Evolutionary conservation across 306 rosid genomes (phyloP).

Genomic region (Parietaria judaica): DNA sequence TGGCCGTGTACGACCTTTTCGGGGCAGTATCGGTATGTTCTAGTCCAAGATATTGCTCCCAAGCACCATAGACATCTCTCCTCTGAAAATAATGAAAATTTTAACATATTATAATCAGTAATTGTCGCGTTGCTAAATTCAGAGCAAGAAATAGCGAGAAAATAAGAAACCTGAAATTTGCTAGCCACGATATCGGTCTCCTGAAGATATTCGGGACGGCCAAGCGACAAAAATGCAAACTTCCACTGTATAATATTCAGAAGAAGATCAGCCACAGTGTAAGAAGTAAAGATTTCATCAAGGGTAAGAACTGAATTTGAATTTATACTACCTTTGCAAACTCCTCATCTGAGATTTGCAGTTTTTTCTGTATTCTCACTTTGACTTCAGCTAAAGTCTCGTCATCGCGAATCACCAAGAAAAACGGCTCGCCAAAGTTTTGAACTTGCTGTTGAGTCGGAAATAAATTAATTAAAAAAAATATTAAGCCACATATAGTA

Average conservation of each 20-base stretch:
- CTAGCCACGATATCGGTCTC: constrained; percentile 53
- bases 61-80: constrained; percentile 71
- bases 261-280: not conserved
- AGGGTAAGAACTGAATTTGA: not conserved
- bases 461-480: not conserved
- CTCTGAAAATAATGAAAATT: constrained; percentile 30
- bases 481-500: no score
- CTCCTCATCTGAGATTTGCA: constrained; percentile 75
- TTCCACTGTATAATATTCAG: constrained; percentile 51
- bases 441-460: constrained; percentile 47
- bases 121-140: no score
- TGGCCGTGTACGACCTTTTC: constrained; percentile 47
- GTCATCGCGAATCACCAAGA: constrained; percentile 62
- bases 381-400: constrained; percentile 74
- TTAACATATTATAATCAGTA: not conserved
- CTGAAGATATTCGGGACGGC: constrained; percentile 80
- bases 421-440: constrained; percentile 84
- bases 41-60: constrained; percentile 92
- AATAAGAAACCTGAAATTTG: constrained; percentile 62
- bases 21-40: constrained; percentile 67
- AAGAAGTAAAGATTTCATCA: not conserved
- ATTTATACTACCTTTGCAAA: constrained; percentile 45
- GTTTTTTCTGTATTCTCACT: constrained; percentile 63
- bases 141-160: no score
- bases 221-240: constrained; percentile 70